Evolutionary conservation across 305 asterid species (phyloP).

Genomic region (Rubia balearica): DNA sequence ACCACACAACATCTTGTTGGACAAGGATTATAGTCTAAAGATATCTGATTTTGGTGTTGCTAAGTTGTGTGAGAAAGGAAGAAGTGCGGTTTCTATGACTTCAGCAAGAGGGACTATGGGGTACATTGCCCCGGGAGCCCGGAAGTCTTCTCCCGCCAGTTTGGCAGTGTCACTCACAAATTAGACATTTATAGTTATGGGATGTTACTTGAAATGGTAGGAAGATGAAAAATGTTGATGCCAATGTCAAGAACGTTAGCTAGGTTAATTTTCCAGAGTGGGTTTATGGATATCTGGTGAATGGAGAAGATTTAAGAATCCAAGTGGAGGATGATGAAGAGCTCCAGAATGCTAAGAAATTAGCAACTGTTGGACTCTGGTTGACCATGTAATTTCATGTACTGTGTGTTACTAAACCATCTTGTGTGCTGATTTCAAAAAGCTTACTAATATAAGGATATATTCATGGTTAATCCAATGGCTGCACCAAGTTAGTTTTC

Average conservation of each 20-base stretch:
- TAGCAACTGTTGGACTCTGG: neutral
- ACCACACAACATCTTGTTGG: slow-evolving; percentile 14
- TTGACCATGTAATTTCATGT: too few species aligned
- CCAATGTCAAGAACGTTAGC: slow-evolving; percentile 11
- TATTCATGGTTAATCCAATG: too few species aligned
- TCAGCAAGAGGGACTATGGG: slow-evolving; percentile 26
- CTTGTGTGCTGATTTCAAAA: too few species aligned
- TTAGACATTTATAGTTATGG: slow-evolving; percentile 27
- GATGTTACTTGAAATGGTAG: slow-evolving; percentile 35
- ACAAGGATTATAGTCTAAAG: slow-evolving; percentile 14
- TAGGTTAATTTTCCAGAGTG: slow-evolving; percentile 28
- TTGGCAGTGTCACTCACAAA: slow-evolving; percentile 16
- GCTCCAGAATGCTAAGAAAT: neutral
- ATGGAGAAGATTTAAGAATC: neutral
- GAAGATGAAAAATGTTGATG: slow-evolving; percentile 29
- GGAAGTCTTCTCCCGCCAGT: slow-evolving; percentile 13
- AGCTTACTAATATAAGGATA: too few species aligned
- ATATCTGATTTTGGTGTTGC: slow-evolving; percentile 20
- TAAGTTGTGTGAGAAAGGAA: slow-evolving; percentile 13
- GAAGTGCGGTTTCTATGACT: slow-evolving; percentile 21
- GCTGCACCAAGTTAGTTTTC: too few species aligned
- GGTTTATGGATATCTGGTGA: slow-evolving; percentile 11
- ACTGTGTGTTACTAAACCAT: too few species aligned
- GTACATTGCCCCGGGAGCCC: slow-evolving; percentile 23
- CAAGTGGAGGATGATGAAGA: neutral